phyloP scores from a whole-genome alignment of 1,139 yeast species.

The Debaryomyces fabryi region DNA sequence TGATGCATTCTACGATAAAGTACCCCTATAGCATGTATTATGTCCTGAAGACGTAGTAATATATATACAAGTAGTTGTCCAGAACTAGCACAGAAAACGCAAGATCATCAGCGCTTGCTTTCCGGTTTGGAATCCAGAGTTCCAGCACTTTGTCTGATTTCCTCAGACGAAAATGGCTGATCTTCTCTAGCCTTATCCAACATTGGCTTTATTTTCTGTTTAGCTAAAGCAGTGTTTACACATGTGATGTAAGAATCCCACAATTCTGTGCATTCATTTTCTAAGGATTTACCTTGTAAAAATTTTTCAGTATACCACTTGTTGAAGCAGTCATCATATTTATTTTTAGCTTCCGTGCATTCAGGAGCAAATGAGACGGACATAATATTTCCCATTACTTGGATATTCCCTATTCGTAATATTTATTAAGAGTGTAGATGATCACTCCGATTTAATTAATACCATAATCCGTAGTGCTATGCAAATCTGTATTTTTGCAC shows the following conservation, averaged over 20 bases:
- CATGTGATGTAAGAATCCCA: constrained; percentile 90
- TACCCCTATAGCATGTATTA: neutral
- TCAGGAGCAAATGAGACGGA: constrained; percentile 96
- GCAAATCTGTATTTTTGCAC: too few relatives aligned
- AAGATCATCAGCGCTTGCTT: neutral
- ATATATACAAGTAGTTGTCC: constrained; percentile 4
- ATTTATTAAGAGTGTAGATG: neutral
- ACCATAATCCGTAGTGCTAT: neutral
- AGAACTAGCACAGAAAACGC: too few relatives aligned
- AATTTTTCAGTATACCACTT: constrained; percentile 94
- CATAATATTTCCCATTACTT: constrained; percentile 74
- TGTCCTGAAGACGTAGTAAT: neutral
- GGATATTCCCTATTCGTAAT: neutral
- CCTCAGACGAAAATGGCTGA: constrained; percentile 67
- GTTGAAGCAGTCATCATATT: constrained; percentile 91
- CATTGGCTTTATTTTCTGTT: constrained; percentile 78
- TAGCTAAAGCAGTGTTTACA: constrained; percentile 73
- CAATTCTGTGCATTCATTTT: constrained; percentile 87
- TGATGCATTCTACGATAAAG: neutral
- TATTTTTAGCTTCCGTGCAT: constrained; percentile 82
- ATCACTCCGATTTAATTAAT: neutral
- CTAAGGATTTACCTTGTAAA: constrained; percentile 66
- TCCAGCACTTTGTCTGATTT: constrained; percentile 29
- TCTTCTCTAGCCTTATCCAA: constrained; percentile 89
- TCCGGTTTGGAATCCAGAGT: constrained; percentile 9